Conservation (phyloP, 805 yeast species). For the Kregervanrija fluxuum region DNA sequence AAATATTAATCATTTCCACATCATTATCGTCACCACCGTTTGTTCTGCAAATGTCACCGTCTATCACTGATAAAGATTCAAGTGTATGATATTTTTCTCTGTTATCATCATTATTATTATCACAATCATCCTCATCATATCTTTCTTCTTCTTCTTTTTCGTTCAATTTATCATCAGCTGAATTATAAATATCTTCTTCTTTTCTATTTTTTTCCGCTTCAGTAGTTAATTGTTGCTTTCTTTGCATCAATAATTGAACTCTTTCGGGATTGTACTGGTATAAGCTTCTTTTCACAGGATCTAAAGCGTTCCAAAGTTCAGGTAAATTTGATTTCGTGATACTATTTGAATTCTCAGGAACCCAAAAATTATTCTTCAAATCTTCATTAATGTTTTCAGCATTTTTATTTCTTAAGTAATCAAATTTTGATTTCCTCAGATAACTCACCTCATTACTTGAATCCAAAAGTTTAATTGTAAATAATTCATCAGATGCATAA, state of each 20-base stretch:
- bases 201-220: background rate
- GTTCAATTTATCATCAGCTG: background rate
- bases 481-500: slow-evolving; percentile 41
- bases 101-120: background rate
- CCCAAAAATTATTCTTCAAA: slow-evolving; percentile 14
- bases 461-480: slow-evolving; percentile 36
- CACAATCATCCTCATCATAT: background rate
- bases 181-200: slow-evolving; percentile 19
- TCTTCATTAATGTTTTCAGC: slow-evolving; percentile 2
- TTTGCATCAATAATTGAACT: background rate
- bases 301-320: slow-evolving; percentile 1
- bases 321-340: slow-evolving; percentile 1
- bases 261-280: slow-evolving; percentile 3
- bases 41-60: background rate
- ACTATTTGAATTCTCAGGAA: slow-evolving; percentile 3
- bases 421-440: background rate
- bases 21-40: background rate
- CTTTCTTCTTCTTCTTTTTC: slow-evolving; percentile 1
- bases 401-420: too few relatives aligned
- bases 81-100: background rate
- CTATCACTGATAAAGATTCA: slow-evolving; percentile 1
- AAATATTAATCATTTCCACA: background rate
- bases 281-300: background rate
- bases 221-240: too few relatives aligned
- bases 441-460: slow-evolving; percentile 11